Base-by-base conservation (phyloP, 331 rosid genomes). In the Dryas integrifolia region DNA sequence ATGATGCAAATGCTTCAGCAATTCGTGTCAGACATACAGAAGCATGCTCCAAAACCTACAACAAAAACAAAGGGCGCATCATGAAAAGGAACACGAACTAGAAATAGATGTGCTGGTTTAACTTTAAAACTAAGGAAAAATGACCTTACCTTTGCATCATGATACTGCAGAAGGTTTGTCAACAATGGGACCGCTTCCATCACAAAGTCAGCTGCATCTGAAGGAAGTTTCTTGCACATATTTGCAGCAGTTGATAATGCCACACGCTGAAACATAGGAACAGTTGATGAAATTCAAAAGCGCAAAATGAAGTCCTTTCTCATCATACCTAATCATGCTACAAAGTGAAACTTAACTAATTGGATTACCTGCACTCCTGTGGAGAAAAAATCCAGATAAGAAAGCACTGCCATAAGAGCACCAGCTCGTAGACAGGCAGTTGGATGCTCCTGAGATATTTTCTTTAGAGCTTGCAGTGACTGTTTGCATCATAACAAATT, bases 381-480 rank as follows among this genome's bases (percentile, higher is more conserved):
- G 10, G 99, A 90, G 79, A 95, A 95, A 85, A 95, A 95, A 63
- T 95, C 98, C 77, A 95, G 70, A 78, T 90, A 95, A 9, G 99
- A 95, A 67, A 95, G 98, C 78, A 95, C 99, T 5, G 99, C 99
- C 99, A 95, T 95, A 62, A 95, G 99, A 77, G 99, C 99, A 83
- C 99, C 99, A 26, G 98, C 99, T 72, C 99, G 84, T 56, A 95
- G 88, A 83, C 99, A 95, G 39, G 97, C 99, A 72, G 99, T 92
- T 71, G 99, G 99, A 79, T 95, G 97, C 77, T 95, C 99, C 85
- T 88, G 97, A 59, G 99, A 95, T 80, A 95, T 95, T 85, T 92
- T 95, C 86, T 92, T 95, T 39, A 95, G 87, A 39, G 99, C 99
- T 88, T 92, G 99, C 85, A 95, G 96, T 68, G 99, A 95, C 98